Base-by-base conservation (phyloP, 2,329 filamentous ascomycete species). In the Aspergillus vadensis region DNA sequence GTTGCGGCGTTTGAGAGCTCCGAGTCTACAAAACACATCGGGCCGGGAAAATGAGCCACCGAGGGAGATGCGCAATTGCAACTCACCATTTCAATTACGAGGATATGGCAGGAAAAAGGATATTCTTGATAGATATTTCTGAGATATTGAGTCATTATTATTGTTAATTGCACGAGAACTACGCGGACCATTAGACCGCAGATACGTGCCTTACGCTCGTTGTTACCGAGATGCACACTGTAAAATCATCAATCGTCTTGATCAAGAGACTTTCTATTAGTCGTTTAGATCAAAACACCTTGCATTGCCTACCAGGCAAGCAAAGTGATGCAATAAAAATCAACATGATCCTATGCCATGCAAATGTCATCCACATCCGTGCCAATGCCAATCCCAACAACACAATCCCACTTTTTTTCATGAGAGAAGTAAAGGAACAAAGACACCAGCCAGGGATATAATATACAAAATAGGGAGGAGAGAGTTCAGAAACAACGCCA, bases 381-480 rank as follows among this genome's bases (percentile, higher is more conserved):
- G 54, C 56, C 62, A 61, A 60, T 55, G 47, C 51, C 52, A 57
- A 32, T 55, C 59, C 63, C 47, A 54, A 59, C 64, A 39, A 48
- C 50, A 56, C 32, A 43, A 36, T 17, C 61, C 52, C 38, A 60
- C 36, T 60, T 63, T 36, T 63, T 67, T 63, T 64, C 14, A 25
- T 23, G 55, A 54, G 36, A 43, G 57, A 57, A 44, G 55, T 58
- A 52, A 48, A 50, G 30, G 68, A 58, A 56, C 55, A 61, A 62
- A 61, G 63, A 62, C 57, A 55, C 56, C 57, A 60, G 53, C 57
- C 58, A 61, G 54, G 51, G 61, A 59, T 66, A 54, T 72, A 72
- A 70, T 73, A 69, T 75, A 75, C 70, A 74, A 60, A 66, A 36
- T 63, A 61, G 61, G 63, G 72, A 74, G 72, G 68, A 71, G 72